Evolutionary conservation across 2,329 filamentous ascomycete genomes (phyloP).

Genomic region (Epichloe hybrida): DNA sequence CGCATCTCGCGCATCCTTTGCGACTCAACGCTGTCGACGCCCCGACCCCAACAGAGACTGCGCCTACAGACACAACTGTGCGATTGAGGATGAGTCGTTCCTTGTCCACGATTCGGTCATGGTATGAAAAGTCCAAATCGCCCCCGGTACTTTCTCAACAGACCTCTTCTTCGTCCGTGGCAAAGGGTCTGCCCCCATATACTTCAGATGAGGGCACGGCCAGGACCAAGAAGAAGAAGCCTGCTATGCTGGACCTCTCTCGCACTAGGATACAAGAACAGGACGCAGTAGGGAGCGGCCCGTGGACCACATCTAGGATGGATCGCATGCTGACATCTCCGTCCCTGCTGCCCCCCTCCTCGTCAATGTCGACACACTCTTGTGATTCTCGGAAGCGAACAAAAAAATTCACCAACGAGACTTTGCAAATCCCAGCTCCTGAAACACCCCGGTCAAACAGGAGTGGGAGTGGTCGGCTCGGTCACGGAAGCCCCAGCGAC

Average conservation of each 20-base stretch:
- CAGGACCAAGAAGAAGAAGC: conserved; percentile 25
- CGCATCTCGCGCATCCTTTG: conserved; percentile 25
- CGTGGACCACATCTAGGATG: conserved; percentile 17
- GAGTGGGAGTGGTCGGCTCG: conserved; percentile 13
- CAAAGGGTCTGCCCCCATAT: conserved; percentile 40
- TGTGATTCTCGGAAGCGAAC: conserved; percentile 14
- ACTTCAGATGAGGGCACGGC: conserved; percentile 23
- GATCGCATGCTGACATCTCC: conserved; percentile 29
- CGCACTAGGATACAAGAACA: conserved; percentile 8
- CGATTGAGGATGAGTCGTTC: conserved; percentile 35
- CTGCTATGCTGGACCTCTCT: conserved; percentile 35
- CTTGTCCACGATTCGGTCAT: conserved; percentile 40
- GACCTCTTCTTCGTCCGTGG: conserved; percentile 44
- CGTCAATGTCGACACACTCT: conserved; percentile 15
- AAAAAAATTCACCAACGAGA: conserved; percentile 25
- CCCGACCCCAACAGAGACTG: conserved; percentile 9
- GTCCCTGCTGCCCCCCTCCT: conserved; percentile 25
- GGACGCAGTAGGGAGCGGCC: neutral
- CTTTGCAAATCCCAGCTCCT: conserved; percentile 13
- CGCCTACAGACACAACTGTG: conserved; percentile 27
- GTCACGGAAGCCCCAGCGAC: conserved; percentile 20
- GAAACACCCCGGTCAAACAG: conserved; percentile 13
- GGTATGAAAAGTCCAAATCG: conserved; percentile 43
- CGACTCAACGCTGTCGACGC: conserved; percentile 7
- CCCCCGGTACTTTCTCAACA: conserved; percentile 45